Evolutionary conservation across 1,284 basidiomycete genomes (phyloP), one percentile per base, ranked within the genome.

Genomic region (Prillingera fragicola): DNA sequence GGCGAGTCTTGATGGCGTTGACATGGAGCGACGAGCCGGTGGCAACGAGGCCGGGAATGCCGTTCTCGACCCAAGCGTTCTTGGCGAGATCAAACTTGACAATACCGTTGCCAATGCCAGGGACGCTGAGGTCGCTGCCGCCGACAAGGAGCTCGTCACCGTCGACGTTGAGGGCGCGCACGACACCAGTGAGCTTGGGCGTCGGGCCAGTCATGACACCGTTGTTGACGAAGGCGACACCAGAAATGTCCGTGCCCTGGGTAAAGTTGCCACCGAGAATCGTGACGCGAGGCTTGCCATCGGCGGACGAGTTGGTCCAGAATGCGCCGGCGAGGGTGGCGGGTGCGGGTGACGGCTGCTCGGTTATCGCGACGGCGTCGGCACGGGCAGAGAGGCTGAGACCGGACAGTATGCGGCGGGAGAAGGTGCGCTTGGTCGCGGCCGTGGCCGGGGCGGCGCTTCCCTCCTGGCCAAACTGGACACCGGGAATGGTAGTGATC

Each of bases 221-320:
- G 8, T 71, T 59, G 8, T 79, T 70, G 63, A 88, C 95, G 36
- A 91, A 73, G 0, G 81, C 88, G 25, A 97, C 65, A 38, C 79
- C 83, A 51, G 75, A 73, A 21, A 65, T 53, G 21, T 54, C 40
- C 21, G 60, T 67, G 8, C 70, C 59, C 2, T 76, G 71, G 4
- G 83, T 80, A 65, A 95, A 96, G 70, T 94, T 91, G 37, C 92
- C 92, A 28, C 90, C 92, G 38, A 97, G 74, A 53, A 96, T 80
- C 28, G 80, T 81, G 34, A 88, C 71, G 3, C 49, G 47, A 0
- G 62, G 52, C 50, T 85, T 77, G 33, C 75, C 73, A 4, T 77
- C 77, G 5, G 80, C 79, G 1, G 82, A 80, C 29, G 75, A 76
- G 61, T 95, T 95, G 14, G 80, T 84, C 87, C 87, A 97, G 74